These are phyloP conservation scores for Lithocarpus polystachyus DNA, from an alignment of 306 rosid genomes.

Conservation along the genomic window DNA sequence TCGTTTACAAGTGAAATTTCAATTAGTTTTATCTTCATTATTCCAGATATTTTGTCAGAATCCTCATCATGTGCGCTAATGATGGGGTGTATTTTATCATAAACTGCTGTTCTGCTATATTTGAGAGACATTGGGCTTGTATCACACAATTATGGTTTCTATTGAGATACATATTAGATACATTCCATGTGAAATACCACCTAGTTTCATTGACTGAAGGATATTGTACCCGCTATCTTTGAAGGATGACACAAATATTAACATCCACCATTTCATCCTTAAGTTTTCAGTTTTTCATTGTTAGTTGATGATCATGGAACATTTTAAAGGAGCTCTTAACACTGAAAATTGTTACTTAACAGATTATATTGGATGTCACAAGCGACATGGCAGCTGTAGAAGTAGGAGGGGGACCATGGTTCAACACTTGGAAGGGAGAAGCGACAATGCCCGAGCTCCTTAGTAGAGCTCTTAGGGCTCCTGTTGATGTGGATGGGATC, in stretches of 20 bases:
- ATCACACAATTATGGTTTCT: not conserved
- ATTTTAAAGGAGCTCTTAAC: not conserved
- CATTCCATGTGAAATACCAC: not conserved
- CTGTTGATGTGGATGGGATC: conserved; percentile 53
- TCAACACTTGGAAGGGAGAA: conserved; percentile 77
- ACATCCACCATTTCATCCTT: not conserved
- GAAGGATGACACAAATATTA: not conserved
- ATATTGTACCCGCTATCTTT: not conserved
- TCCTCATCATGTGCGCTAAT: not conserved
- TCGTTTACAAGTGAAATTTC: not conserved
- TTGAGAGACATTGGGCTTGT: not conserved
- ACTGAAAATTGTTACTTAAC: conserved; percentile 21
- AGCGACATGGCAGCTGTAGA: conserved; percentile 87
- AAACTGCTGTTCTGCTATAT: not conserved
- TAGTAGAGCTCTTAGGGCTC: conserved; percentile 47
- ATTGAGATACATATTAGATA: not conserved
- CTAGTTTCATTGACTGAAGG: not conserved
- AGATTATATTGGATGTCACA: conserved; percentile 70
- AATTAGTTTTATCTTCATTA: not conserved
- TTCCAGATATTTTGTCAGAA: not conserved
- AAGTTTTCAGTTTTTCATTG: not conserved
- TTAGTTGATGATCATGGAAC: not conserved
- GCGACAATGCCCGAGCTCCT: conserved; percentile 47
- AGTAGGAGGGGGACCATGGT: conserved; percentile 98
- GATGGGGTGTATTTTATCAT: too few relatives aligned